Base-by-base conservation (phyloP, 441 rosid genomes). In the Sinapis alba region DNA sequence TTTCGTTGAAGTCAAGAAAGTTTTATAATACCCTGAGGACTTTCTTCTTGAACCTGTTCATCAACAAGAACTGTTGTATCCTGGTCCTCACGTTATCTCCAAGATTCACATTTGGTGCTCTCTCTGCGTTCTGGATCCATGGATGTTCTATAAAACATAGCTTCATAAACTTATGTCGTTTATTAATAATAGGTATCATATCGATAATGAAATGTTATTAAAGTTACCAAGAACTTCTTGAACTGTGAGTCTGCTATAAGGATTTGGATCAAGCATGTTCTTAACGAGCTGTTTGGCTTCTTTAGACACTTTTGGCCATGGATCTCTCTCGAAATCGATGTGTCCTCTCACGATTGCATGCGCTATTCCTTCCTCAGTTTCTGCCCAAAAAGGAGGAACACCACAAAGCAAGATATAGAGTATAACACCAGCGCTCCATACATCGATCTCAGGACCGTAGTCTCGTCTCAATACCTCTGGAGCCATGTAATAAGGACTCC, bases 311-410 rank as follows among this genome's bases (percentile, higher is more conserved):
- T 83, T 87, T 7, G 97, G 90, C 99, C 97, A 94, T 0, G 97
- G 97, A 74, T 92, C 99, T 69, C 94, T 89, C 57, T 78, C 70
- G 47, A 88, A 92, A 74, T 94, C 93, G 27, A 89, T 78, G 32
- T 79, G 73, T 0, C 97, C 93, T 51, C 79, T 69, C 9, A 92
- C 81, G 6, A 92, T 94, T 0, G 97, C 94, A 7, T 85, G 92
- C 1, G 97, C 98, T 20, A 94, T 94, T 64, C 95, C 98, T 83
- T 94, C 97, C 65, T 92, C 97, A 0, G 95, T 88, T 69, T 92
- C 98, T 86, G 97, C 95, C 98, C 98, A 92, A 69, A 94, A 92
- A 0, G 97, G 97, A 73, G 97, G 97, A 81, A 94, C 93, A 61
- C 98, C 98, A 57, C 98, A 90, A 69, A 92, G 98, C 83, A 94